phyloP scores from a whole-genome alignment of 495 filamentous ascomycete genomes.

The Neurospora sp. region DNA sequence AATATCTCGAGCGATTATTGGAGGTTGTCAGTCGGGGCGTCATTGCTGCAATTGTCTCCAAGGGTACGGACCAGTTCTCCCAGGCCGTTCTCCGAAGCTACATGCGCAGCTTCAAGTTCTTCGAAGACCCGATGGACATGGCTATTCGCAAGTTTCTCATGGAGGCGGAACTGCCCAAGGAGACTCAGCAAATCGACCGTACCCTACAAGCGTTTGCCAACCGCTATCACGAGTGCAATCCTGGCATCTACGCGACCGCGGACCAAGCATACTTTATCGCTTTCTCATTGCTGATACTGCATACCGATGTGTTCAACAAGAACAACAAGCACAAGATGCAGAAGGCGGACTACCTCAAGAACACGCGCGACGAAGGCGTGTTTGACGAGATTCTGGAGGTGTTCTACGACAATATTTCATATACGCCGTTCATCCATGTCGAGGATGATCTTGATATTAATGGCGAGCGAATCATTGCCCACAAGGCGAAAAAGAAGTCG shows the following conservation, averaged over 20 bases:
- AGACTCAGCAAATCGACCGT: conserved; percentile 96
- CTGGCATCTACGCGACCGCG: conserved; percentile 82
- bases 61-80: conserved; percentile 74
- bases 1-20: conserved; percentile 75
- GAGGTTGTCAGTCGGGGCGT: conserved; percentile 65
- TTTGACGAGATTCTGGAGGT: conserved; percentile 87
- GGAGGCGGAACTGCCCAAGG: conserved; percentile 92
- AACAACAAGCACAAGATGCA: conserved; percentile 99
- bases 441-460: conserved; percentile 84
- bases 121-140: conserved; percentile 96
- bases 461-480: conserved; percentile 59
- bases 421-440: conserved; percentile 94
- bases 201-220: conserved; percentile 91
- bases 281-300: conserved; percentile 90
- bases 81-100: conserved; percentile 79
- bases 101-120: conserved; percentile 89
- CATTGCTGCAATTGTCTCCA: conserved; percentile 72
- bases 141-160: conserved; percentile 88
- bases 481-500: conserved; percentile 56
- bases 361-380: conserved; percentile 79
- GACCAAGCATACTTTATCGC: conserved; percentile 97
- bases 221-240: conserved; percentile 96
- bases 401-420: conserved; percentile 96
- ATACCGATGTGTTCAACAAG: conserved; percentile 98
- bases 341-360: conserved; percentile 89